phyloP scores from a whole-genome alignment of 257 asterid species.

The Voacanga thouarsii region DNA sequence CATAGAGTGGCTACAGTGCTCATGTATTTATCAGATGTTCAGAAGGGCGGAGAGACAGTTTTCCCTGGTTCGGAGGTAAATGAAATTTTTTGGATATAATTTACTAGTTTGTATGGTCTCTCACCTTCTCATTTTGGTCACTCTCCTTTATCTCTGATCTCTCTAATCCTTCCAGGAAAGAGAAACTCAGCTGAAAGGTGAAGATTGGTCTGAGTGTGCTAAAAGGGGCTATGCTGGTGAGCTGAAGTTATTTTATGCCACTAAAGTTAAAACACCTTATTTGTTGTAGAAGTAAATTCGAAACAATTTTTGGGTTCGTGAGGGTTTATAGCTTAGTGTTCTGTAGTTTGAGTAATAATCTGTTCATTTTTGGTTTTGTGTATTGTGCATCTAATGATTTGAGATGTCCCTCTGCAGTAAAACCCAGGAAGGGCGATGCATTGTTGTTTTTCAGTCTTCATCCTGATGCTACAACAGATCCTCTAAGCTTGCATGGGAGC shows the following conservation, averaged over 20 bases:
- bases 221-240: slow-evolving; percentile 80
- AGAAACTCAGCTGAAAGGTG: slow-evolving; percentile 55
- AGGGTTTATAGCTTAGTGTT: neutral
- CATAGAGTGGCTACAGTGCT: slow-evolving; percentile 91
- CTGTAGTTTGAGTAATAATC: neutral
- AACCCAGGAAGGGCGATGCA: slow-evolving; percentile 74
- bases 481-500: slow-evolving; percentile 79
- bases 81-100: neutral
- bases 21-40: slow-evolving; percentile 72
- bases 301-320: neutral
- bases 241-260: neutral
- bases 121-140: neutral
- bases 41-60: slow-evolving; percentile 82
- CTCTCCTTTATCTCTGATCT: neutral
- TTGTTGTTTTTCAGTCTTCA: slow-evolving; percentile 86
- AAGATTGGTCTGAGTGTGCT: slow-evolving; percentile 84
- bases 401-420: slow-evolving; percentile 44
- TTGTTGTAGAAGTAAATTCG: neutral
- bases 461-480: slow-evolving; percentile 68
- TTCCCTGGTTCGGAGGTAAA: slow-evolving; percentile 69
- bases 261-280: neutral
- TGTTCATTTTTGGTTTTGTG: neutral
- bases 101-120: neutral
- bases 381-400: slow-evolving; percentile 6
- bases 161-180: slow-evolving; percentile 33